phyloP scores from a whole-genome alignment of 352 stramenopile genomes.

The Phytophthora tubulina region DNA sequence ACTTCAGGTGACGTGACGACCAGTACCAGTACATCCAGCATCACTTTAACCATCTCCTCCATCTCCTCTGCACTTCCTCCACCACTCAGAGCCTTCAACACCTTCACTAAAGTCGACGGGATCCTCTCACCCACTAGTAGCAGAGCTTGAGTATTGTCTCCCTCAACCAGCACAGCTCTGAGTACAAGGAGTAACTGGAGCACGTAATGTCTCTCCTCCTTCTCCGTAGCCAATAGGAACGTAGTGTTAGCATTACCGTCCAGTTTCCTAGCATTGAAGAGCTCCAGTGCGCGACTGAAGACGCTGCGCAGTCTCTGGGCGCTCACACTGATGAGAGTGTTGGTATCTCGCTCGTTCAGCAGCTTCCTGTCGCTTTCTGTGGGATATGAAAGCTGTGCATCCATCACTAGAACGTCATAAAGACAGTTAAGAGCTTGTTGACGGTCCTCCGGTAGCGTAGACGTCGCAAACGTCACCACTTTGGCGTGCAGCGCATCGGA shows the following conservation, averaged over 20 bases:
- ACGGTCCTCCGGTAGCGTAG: not conserved
- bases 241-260: conserved; percentile 29
- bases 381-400: not conserved
- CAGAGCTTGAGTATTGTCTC: conserved; percentile 36
- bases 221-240: conserved; percentile 17
- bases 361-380: not conserved
- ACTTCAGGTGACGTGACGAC: conserved; percentile 50
- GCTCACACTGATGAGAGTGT: conserved; percentile 42
- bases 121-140: conserved; percentile 61
- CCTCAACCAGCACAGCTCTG: conserved; percentile 28
- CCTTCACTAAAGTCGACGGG: conserved; percentile 63
- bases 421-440: conserved; percentile 17
- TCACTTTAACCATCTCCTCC: conserved; percentile 27
- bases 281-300: conserved; percentile 49
- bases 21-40: conserved; percentile 42
- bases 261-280: conserved; percentile 44
- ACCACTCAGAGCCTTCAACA: conserved; percentile 52
- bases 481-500: conserved; percentile 12
- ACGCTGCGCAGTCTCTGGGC: conserved; percentile 46
- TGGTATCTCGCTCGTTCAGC: conserved; percentile 19
- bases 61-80: not conserved
- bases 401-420: not conserved
- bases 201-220: conserved; percentile 10
- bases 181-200: conserved; percentile 45
- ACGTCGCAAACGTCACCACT: conserved; percentile 32